phyloP scores from a whole-genome alignment of 345 rosid genomes.

The Erysimum cheiranthoides region DNA sequence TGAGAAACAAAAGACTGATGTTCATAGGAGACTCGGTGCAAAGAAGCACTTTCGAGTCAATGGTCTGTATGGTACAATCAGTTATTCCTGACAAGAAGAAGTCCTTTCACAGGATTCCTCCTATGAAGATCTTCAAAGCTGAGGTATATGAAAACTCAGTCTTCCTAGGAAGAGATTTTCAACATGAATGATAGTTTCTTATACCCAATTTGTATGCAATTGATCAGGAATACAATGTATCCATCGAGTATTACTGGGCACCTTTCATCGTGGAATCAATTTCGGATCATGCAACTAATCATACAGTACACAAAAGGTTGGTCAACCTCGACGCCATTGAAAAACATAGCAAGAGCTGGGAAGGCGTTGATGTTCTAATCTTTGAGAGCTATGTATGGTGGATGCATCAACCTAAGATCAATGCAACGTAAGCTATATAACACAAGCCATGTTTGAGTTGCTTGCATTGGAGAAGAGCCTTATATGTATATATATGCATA shows the following conservation, averaged over 20 bases:
- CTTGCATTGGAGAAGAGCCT: not conserved
- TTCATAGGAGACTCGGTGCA: slow-evolving; percentile 93
- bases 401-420: slow-evolving; percentile 86
- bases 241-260: slow-evolving; percentile 95
- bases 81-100: slow-evolving; percentile 73
- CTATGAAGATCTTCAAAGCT: slow-evolving; percentile 88
- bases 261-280: slow-evolving; percentile 89
- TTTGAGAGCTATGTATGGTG: slow-evolving; percentile 97
- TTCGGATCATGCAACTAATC: slow-evolving; percentile 94
- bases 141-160: slow-evolving; percentile 50
- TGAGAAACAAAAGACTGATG: slow-evolving; percentile 84
- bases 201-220: slow-evolving; percentile 1
- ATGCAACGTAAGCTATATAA: slow-evolving; percentile 72
- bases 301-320: slow-evolving; percentile 71
- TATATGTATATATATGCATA: slow-evolving; percentile 12
- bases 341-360: slow-evolving; percentile 82
- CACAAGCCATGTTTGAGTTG: not conserved
- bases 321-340: slow-evolving; percentile 82
- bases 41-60: slow-evolving; percentile 89
- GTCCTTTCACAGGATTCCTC: slow-evolving; percentile 73
- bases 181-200: slow-evolving; percentile 4
- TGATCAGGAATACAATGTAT: slow-evolving; percentile 76
- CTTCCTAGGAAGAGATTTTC: slow-evolving; percentile 10
- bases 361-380: slow-evolving; percentile 71
- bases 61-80: slow-evolving; percentile 85